These are phyloP conservation scores for Xylariaceae sp. DNA, from an alignment of 2,329 filamentous ascomycete species.

Conservation along the genomic window DNA sequence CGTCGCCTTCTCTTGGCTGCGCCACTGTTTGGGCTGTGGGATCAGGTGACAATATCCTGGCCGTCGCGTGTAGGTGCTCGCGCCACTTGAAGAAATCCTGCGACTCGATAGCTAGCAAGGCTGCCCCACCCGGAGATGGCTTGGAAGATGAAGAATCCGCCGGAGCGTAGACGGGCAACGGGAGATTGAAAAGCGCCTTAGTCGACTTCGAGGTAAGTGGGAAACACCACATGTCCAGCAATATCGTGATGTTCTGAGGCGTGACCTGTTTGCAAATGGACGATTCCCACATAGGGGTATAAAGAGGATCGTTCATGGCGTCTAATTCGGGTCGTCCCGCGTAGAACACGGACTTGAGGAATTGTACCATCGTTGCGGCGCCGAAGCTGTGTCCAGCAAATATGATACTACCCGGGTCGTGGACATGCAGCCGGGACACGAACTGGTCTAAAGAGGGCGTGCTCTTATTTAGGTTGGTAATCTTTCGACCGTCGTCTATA, in stretches of 20 bases:
- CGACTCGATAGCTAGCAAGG: slow-evolving; percentile 67
- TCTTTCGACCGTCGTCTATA: slow-evolving; percentile 54
- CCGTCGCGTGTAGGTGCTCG: slow-evolving; percentile 66
- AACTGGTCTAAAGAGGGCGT: slow-evolving; percentile 57
- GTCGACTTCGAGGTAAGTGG: slow-evolving; percentile 63
- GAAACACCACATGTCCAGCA: slow-evolving; percentile 80
- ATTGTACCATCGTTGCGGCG: slow-evolving; percentile 67
- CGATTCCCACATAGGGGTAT: slow-evolving; percentile 52
- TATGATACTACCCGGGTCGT: slow-evolving; percentile 66
- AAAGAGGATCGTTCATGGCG: slow-evolving; percentile 55
- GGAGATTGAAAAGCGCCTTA: slow-evolving; percentile 63
- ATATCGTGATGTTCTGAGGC: slow-evolving; percentile 58
- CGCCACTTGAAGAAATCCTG: slow-evolving; percentile 77
- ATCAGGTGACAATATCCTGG: slow-evolving; percentile 58
- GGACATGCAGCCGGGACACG: slow-evolving; percentile 58
- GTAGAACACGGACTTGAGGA: slow-evolving; percentile 77
- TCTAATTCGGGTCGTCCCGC: slow-evolving; percentile 44
- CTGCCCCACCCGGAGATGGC: slow-evolving; percentile 46
- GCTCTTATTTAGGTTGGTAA: slow-evolving; percentile 50
- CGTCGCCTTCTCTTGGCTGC: slow-evolving; percentile 34
- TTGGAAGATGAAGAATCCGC: slow-evolving; percentile 31
- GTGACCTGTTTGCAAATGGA: slow-evolving; percentile 64
- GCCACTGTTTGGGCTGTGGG: slow-evolving; percentile 42
- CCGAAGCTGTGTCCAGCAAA: slow-evolving; percentile 83
- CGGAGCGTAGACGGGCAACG: slow-evolving; percentile 64